Percentiles rank a stretch among this genome's conserved stretches.
phyloP scores from a whole-genome alignment of 2,329 filamentous ascomycete genomes.

The Pyrenochaeta sp. region DNA sequence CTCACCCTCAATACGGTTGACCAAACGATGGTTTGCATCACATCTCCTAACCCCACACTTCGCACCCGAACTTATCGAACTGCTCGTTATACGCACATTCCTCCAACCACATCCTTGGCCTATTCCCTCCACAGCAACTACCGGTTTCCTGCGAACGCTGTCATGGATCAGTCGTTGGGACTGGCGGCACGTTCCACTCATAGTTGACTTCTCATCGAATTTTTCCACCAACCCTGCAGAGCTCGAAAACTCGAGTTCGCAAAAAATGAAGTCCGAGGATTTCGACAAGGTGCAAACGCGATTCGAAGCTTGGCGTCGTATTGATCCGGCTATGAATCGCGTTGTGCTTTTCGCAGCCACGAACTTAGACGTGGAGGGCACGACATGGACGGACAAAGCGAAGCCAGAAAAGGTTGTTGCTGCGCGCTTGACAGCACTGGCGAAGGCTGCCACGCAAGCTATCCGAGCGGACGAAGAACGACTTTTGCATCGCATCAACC shows the following conservation, averaged over 20 bases:
- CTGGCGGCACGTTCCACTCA: constrained; percentile 83
- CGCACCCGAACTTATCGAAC: constrained; percentile 81
- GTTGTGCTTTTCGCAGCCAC: constrained; percentile 83
- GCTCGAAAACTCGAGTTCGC: constrained; percentile 23
- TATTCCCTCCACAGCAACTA: constrained; percentile 76
- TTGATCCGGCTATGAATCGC: constrained; percentile 88
- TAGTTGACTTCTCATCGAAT: constrained; percentile 73
- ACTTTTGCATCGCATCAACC: constrained; percentile 49
- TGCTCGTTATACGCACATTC: constrained; percentile 81
- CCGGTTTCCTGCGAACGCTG: constrained; percentile 83
- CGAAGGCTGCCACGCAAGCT: constrained; percentile 70
- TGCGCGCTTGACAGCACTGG: constrained; percentile 80
- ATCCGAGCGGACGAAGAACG: constrained; percentile 62
- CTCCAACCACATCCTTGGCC: constrained; percentile 83
- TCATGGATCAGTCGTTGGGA: constrained; percentile 87
- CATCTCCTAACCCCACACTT: constrained; percentile 84
- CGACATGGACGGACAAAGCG: constrained; percentile 77
- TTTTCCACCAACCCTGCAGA: constrained; percentile 30
- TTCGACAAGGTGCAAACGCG: constrained; percentile 72
- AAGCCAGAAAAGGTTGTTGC: constrained; percentile 83
- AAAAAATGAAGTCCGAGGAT: constrained; percentile 65
- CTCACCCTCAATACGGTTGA: constrained; percentile 81
- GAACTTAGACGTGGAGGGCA: constrained; percentile 78
- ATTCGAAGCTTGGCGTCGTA: constrained; percentile 84
- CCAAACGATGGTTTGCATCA: constrained; percentile 87